Evolutionary conservation across 495 filamentous ascomycete species (phyloP), one percentile per base, ranked within the genome.

Genomic region (Friedmanniomyces simplex): DNA sequence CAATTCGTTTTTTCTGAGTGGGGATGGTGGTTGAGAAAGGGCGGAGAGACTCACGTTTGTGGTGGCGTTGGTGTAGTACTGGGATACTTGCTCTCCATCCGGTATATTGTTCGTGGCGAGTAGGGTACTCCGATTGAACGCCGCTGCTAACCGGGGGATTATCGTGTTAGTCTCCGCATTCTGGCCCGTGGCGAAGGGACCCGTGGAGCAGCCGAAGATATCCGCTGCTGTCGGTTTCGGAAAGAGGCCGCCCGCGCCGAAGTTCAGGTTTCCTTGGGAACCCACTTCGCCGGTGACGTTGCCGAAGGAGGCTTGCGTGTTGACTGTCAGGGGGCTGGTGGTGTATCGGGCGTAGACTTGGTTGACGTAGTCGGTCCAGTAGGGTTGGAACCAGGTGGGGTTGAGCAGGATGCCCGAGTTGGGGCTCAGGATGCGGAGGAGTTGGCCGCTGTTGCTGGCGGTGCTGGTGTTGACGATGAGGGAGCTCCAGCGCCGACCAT

Each of bases 121-220:
- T 1, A 76, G 62, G 2, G 74, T 77, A 25, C 62, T 65, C 34
- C 75, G 73, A 54, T 67, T 68, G 62, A 77, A 77, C 32, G 73
- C 75, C 7, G 75, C 75, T 59, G 73, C 74, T 0, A 77, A 63
- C 10, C 73, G 63, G 0, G 79, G 77, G 25, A 81, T 78, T 43
- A 79, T 74, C 1, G 73, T 72, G 22, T 55, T 50, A 58, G 71
- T 70, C 37, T 72, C 66, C 1, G 51, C 67, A 60, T 74, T 73
- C 54, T 70, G 67, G n/a, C 37, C 42, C 1, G 55, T 68, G 28
- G 58, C 68, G 58, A 77, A 77, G 2, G 75, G 74, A 1, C 75
- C 75, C 10, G 68, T 67, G 63, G 71, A 74, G 69, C 72, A 74
- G 46, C 69, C 69, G 67, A 72, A 76, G 66, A 77, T 77, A 48